A percentile compares a stretch with the other conserved stretches of the same genome.
These are phyloP conservation scores for Solanum tarijense DNA, from an alignment of 257 asterid genomes.

Conservation along the genomic window DNA sequence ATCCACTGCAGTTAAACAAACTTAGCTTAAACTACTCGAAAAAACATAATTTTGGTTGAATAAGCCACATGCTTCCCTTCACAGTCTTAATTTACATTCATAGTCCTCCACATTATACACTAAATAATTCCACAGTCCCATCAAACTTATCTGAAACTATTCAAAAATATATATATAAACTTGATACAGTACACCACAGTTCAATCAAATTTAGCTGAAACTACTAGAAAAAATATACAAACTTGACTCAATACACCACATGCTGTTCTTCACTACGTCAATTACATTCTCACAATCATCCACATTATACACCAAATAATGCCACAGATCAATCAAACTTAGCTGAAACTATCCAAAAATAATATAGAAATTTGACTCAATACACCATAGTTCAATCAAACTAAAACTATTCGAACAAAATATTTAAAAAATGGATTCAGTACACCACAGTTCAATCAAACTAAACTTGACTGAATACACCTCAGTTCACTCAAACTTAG, in stretches of 20 bases:
- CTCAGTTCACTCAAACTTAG: background rate
- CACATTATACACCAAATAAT: slow-evolving; percentile 24
- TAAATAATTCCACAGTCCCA: background rate
- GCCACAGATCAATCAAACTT: background rate
- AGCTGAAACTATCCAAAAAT: background rate
- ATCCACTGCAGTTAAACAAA: background rate
- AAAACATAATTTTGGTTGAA: background rate
- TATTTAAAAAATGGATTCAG: background rate
- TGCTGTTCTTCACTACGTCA: slow-evolving; percentile 55
- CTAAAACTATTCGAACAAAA: background rate
- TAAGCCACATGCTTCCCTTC: slow-evolving; percentile 16
- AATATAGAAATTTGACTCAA: background rate
- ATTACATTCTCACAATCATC: slow-evolving; percentile 69
- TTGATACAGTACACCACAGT: background rate
- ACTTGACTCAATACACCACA: background rate
- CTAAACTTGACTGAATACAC: background rate
- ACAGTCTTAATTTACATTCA: slow-evolving; percentile 56
- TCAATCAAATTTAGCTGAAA: background rate
- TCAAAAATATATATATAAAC: background rate
- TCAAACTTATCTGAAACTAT: background rate
- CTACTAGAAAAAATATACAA: background rate
- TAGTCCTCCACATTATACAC: slow-evolving; percentile 53
- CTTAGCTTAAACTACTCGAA: background rate
- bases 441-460: background rate
- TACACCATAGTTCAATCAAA: background rate